Conservation (phyloP, 2,329 filamentous ascomycete species). For the Diaporthe helianthi region DNA sequence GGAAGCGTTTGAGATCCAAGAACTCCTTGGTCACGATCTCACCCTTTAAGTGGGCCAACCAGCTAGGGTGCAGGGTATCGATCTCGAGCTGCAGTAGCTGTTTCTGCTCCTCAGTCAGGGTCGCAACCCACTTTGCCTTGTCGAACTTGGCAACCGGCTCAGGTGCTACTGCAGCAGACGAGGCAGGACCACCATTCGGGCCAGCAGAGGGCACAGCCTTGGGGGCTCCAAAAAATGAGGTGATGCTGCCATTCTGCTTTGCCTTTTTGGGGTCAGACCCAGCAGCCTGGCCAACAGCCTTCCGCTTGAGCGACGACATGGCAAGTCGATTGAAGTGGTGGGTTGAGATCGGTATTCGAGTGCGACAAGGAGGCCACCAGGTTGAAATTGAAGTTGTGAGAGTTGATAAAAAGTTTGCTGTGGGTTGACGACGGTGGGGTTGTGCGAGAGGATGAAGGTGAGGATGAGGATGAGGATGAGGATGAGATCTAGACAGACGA, state of each 20-base stretch:
- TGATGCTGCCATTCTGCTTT: constrained; percentile 80
- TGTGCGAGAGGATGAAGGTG: background rate
- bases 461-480: background rate
- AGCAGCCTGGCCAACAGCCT: constrained; percentile 63
- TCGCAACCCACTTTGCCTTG: constrained; percentile 87
- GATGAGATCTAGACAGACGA: background rate
- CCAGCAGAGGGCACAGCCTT: constrained; percentile 53
- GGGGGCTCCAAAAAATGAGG: constrained; percentile 83
- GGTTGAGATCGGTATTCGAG: background rate
- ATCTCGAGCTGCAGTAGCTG: constrained; percentile 87
- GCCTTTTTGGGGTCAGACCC: constrained; percentile 70
- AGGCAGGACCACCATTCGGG: constrained; percentile 25
- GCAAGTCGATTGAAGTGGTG: background rate
- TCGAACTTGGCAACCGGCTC: constrained; percentile 69
- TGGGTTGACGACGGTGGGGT: background rate
- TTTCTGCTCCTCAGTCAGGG: constrained; percentile 81
- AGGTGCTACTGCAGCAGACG: constrained; percentile 39
- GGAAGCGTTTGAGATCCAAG: constrained; percentile 84
- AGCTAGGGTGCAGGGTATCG: constrained; percentile 88
- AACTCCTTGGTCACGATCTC: constrained; percentile 83
- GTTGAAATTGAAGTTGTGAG: constrained; percentile 6
- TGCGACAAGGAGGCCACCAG: background rate
- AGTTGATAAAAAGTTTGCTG: background rate
- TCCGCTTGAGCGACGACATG: constrained; percentile 68
- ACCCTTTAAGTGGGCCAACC: constrained; percentile 88